phyloP scores from a whole-genome alignment of 2,329 filamentous ascomycete genomes.

The Arthrinium phaeospermum region DNA sequence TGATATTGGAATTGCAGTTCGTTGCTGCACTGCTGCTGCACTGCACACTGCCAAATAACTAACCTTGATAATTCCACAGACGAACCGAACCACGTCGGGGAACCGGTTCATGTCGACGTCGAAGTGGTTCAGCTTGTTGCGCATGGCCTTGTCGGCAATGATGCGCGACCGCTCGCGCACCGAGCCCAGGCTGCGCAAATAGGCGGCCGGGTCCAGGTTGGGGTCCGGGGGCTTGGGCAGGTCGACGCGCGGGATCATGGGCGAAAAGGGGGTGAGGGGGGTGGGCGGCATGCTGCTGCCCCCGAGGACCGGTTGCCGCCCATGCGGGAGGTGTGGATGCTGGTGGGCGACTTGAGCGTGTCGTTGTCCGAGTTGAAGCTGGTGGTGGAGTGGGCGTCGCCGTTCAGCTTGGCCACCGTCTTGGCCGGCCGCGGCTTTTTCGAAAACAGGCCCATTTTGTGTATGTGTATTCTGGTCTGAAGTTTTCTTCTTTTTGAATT shows the following conservation, averaged over 20 bases:
- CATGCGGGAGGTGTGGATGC: slow-evolving; percentile 10
- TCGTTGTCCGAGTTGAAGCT: slow-evolving; percentile 24
- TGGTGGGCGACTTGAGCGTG: slow-evolving; percentile 23
- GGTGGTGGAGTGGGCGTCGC: slow-evolving; percentile 25
- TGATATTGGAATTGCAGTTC: too few species aligned
- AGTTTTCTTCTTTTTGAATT: neutral
- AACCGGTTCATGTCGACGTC: slow-evolving; percentile 88
- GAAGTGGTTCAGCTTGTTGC: slow-evolving; percentile 82
- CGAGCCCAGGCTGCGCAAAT: slow-evolving; percentile 86
- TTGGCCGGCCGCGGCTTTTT: slow-evolving; percentile 25
- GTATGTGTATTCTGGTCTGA: neutral
- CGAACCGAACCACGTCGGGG: slow-evolving; percentile 80
- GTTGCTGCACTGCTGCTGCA: too few species aligned
- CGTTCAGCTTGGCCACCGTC: slow-evolving; percentile 21
- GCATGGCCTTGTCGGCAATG: slow-evolving; percentile 77
- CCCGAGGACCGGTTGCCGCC: slow-evolving; percentile 22
- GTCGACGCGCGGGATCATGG: slow-evolving; percentile 23
- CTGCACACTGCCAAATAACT: slow-evolving; percentile 30
- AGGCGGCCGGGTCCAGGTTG: slow-evolving; percentile 54
- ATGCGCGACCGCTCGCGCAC: slow-evolving; percentile 81
- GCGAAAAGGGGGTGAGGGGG: slow-evolving; percentile 22
- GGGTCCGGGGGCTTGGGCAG: slow-evolving; percentile 27
- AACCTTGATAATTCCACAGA: slow-evolving; percentile 95
- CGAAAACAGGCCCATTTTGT: slow-evolving; percentile 26
- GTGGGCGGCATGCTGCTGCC: slow-evolving; percentile 20